Evolutionary conservation across 192 early-diverging fungal species (phyloP).

Genomic region (Podila epigama): DNA sequence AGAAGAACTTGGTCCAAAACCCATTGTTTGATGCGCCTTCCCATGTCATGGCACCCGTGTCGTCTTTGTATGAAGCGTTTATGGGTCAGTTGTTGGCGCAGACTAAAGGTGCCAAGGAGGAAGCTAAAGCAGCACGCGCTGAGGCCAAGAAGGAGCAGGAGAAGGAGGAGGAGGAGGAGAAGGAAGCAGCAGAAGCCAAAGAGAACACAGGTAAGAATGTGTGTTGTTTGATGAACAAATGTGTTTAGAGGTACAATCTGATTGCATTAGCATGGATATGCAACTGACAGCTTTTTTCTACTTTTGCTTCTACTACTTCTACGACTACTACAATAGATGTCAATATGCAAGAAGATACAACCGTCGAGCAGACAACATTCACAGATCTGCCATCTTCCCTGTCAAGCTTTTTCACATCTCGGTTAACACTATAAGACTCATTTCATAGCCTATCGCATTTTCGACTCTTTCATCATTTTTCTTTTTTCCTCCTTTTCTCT

Average conservation of each 20-base stretch:
- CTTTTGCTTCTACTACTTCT: constrained; percentile 3
- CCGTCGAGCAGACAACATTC: background rate
- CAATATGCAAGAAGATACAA: constrained; percentile 18
- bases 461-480: background rate
- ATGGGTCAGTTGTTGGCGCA: constrained; percentile 48
- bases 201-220: background rate
- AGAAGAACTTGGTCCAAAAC: constrained; percentile 55
- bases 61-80: constrained; percentile 58
- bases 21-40: constrained; percentile 57
- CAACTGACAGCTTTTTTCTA: background rate
- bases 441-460: background rate
- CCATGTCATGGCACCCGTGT: constrained; percentile 64
- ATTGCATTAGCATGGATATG: background rate
- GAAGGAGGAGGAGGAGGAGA: constrained; percentile 19
- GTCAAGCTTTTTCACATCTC: constrained; percentile 29
- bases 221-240: background rate
- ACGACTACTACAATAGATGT: constrained; percentile 5
- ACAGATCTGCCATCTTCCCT: constrained; percentile 28
- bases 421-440: constrained; percentile 26
- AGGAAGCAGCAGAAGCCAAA: background rate
- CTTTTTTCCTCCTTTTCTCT: background rate
- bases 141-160: constrained; percentile 22
- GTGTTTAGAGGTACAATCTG: background rate
- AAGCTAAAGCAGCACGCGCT: constrained; percentile 5
- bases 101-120: constrained; percentile 29